These are phyloP conservation scores for Mediolabrus comicus DNA, from an alignment of 108 stramenopile genomes.

Conservation along the genomic window DNA sequence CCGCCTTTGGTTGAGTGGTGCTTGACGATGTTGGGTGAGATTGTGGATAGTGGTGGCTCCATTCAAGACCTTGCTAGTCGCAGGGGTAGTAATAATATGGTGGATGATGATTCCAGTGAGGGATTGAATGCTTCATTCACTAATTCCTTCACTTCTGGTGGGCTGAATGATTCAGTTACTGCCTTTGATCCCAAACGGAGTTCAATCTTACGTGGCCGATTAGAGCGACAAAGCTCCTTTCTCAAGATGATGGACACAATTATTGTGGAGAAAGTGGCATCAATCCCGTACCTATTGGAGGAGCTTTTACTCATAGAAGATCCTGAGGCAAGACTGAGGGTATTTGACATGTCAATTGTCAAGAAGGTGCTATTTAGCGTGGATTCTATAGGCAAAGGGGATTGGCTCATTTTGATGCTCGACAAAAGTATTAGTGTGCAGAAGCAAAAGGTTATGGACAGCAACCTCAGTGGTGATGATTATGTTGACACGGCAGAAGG, in stretches of 20 bases:
- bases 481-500: conserved; percentile 3
- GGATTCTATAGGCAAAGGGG: conserved; percentile 6
- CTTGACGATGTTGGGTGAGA: background rate
- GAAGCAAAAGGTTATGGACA: background rate
- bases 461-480: conserved; percentile 1
- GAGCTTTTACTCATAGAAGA: conserved; percentile 12
- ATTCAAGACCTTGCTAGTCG: background rate
- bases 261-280: conserved; percentile 9
- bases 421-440: conserved; percentile 6
- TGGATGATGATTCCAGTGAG: background rate
- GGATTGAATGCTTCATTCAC: background rate
- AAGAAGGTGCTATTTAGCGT: conserved; percentile 7
- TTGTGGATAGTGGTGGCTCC: background rate
- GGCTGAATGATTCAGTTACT: background rate
- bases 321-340: conserved; percentile 1
- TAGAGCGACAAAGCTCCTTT: background rate
- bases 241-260: conserved; percentile 6
- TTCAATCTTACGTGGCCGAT: background rate
- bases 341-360: conserved; percentile 15
- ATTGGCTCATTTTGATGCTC: conserved; percentile 10
- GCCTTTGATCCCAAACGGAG: no score
- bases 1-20: conserved; percentile 11
- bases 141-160: background rate
- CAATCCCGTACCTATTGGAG: conserved; percentile 4
- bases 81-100: background rate